Conservation (phyloP, 768 basidiomycete species). For the Crepidotus variabilis region DNA sequence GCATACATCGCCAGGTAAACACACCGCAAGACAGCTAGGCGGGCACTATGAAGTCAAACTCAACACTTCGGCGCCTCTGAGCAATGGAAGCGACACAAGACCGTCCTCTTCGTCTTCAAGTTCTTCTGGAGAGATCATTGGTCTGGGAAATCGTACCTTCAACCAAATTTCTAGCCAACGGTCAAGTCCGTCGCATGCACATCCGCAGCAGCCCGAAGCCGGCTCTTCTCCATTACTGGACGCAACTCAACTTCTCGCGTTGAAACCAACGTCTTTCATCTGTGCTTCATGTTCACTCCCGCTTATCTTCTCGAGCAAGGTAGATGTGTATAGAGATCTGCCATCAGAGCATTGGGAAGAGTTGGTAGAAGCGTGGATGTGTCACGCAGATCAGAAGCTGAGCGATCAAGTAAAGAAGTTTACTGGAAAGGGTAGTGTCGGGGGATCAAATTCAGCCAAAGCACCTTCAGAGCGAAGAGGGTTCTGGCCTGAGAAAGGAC, state of each 20-base stretch:
- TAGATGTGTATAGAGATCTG: conserved; percentile 69
- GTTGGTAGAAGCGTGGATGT: conserved; percentile 98
- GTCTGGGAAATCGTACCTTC: background rate
- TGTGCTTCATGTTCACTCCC: conserved; percentile 81
- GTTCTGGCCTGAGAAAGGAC: conserved; percentile 72
- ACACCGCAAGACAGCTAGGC: conserved; percentile 51
- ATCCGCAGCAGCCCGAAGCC: conserved; percentile 23
- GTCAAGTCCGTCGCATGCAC: conserved; percentile 15
- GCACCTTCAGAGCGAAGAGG: conserved; percentile 34
- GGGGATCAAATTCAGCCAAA: background rate
- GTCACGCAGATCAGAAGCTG: conserved; percentile 85
- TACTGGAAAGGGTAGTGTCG: background rate
- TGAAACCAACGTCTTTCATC: conserved; percentile 61
- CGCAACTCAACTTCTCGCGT: conserved; percentile 55
- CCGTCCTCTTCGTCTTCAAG: background rate
- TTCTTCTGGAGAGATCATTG: background rate
- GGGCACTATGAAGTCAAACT: conserved; percentile 75
- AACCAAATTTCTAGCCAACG: background rate
- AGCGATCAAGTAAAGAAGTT: conserved; percentile 60
- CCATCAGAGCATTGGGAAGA: conserved; percentile 98
- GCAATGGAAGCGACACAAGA: background rate
- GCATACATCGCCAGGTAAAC: conserved; percentile 54
- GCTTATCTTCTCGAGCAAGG: conserved; percentile 53
- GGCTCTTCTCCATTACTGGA: conserved; percentile 53
- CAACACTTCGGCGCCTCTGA: conserved; percentile 25